Base-by-base conservation (phyloP, 2,329 filamentous ascomycete genomes). In the Hypocreales sp. region DNA sequence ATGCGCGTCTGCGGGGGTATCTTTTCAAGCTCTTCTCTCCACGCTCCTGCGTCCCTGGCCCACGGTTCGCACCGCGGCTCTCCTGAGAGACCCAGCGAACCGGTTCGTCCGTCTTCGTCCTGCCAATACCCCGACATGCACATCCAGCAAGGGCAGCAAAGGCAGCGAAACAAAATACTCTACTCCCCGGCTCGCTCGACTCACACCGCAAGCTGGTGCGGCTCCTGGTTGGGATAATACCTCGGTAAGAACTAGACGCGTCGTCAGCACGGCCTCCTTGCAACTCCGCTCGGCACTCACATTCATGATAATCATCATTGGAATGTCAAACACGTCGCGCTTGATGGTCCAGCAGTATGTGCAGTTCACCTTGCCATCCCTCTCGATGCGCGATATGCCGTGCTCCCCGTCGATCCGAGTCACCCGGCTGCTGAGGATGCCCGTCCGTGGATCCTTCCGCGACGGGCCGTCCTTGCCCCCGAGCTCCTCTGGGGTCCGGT, bases 301-400 rank as follows among this genome's bases (percentile, higher is more conserved):
- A 59, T 94, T 94, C 62, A 95, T 87, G 46, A 94, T 81, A 52
- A 95, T 92, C 58, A 95, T 65, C 83, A 94, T 93, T 14, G 90
- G 90, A 53, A 95, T 93, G 57, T 95, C 87, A 58, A 95, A 95
- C 22, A 90, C 82, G 52, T 98, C 90, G 36, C 87, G 68, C 58
- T 93, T 93, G 35, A 95, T 86, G 36, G 82, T 87, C 86, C 87
- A 95, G 58, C 82, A 92, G 56, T 92, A 93, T 43, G 80, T 84
- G 58, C 86, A 94, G 48, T 92, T 81, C 31, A 95, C 79, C 54
- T 90, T 86, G 29, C 86, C 87, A 44, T 92, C 84, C 47, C 73
- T 79, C 45, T 81, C 82, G 10, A 93, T 67, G 44, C 74, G 72
- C 29, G 79, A 79, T 53, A 92, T 87, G 8, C 81, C 84, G 35